Base-by-base conservation (phyloP, 305 asterid species). In the Fraxinus ornus region DNA sequence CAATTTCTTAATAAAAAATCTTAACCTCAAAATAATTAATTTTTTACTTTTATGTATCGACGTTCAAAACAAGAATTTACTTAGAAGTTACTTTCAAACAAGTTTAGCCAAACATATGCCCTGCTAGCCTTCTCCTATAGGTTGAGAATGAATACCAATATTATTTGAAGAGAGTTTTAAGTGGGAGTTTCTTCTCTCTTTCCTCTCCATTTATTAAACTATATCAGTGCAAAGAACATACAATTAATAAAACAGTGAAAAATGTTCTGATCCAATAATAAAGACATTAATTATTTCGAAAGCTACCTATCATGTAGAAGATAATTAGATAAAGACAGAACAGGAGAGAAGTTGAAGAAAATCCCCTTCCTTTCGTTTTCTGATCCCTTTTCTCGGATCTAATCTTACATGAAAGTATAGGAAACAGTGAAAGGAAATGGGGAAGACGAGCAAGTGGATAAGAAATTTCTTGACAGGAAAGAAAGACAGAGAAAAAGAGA, bases 401-500 rank as follows among this genome's bases (percentile, higher is more conserved):
- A 30, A 60, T 73, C 75, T 74, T 80, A 28, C 21, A 52, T 37
- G 32, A 52, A 17, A 30, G 37, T 36, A 3, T 5, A 74, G 39
- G 33, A 79, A 89, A 81, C 10, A 86, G 93, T 79, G 87, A 84
- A 85, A 86, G 86, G 66, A 82, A 86, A 94, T 96, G 99, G 99
- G 98, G 68, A 96, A 91, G 78, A 89, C 99, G 1, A 91, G 98
- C 39, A 92, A 89, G 72, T 96, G 99, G 99, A 85, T 96, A 68
- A 86, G 84, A 83, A 91, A 85, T 76, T 81, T 96, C 78, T 86
- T 96, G 91, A 89, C 81, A 1, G 98, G 98, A 15, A 96, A 93
- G 90, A 95, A 87, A 77, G 92, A 91, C 15, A 93, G 80, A 80
- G 92, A 86, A 77, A 89, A 86, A 74, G 85, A 82, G 62, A 84